Conservation (phyloP, 352 stramenopile genomes). For the Phytopythium montanum region DNA sequence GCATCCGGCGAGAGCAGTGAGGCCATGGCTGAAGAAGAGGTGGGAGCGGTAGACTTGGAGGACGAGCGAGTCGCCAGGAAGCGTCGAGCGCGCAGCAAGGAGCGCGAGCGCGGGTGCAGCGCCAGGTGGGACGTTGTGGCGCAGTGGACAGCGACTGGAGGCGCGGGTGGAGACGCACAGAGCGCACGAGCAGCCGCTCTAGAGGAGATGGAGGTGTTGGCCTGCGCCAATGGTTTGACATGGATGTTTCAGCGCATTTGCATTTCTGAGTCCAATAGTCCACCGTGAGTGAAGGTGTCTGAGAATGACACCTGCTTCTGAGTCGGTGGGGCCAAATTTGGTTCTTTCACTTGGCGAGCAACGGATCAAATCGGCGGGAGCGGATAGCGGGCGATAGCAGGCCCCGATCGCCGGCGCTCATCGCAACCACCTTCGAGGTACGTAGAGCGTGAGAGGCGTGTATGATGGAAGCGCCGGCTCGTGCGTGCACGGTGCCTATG, state of each 20-base stretch:
- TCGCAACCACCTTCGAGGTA: no score
- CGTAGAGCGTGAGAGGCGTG: no score
- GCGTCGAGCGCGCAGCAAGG: background rate
- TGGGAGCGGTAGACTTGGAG: no score
- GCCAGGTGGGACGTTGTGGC: background rate
- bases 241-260: background rate
- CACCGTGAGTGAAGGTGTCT: background rate
- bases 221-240: background rate
- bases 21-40: conserved; percentile 26
- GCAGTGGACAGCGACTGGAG: background rate
- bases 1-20: conserved; percentile 40
- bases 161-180: background rate
- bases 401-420: no score
- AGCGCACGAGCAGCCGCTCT: background rate
- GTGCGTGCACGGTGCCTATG: no score
- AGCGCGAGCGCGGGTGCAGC: background rate
- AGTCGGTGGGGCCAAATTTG: no score
- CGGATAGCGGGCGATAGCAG: no score
- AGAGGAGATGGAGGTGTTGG: background rate
- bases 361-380: no score
- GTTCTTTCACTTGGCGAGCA: no score
- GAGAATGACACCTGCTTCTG: background rate
- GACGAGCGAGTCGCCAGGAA: background rate
- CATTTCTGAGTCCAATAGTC: no score
- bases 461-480: no score